Evolutionary conservation across 768 basidiomycete genomes (phyloP), one percentile per base, ranked within the genome.

Genomic region (Lyophyllum decastes): DNA sequence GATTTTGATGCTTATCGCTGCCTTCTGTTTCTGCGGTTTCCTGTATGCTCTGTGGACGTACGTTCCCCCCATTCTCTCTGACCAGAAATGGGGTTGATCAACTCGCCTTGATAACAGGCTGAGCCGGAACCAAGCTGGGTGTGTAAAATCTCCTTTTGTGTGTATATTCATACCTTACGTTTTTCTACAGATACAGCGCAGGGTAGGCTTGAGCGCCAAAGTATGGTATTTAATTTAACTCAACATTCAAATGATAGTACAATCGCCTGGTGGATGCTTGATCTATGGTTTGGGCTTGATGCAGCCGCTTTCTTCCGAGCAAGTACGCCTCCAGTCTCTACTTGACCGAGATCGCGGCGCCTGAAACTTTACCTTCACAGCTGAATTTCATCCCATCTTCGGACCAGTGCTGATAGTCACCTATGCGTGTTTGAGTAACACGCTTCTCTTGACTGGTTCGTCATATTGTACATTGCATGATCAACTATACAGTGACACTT

Each of bases 201-300:
- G 73, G 73, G 73, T 73, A 49, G 51, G 65, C 61, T 10, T 6
- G 27, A 12, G 41, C 49, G 16, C 22, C 26, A n/a, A 38, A 9
- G 10, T 0, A 10, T 25, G 21, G 22, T 30, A 27, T 38, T 14
- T 2, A 8, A 12, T 5, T 25, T 48, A 44, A 21, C 7, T 43
- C 45, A 58, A 40, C 35, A 50, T 46, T 41, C 26, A 12, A 52
- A 47, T 55, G 40, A 45, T 35, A 72, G 72, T 7, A 62, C 64
- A n/a, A 92, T 95, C 53, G 86, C 89, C 0, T 97, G 94, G 94
- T 96, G 94, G 93, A 92, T 97, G 87, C 80, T 95, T 22, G 92
- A 95, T 67, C 71, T 95, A 10, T 93, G 85, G 84, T 98, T 98
- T 66, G 96, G 96, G n/a, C 81, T 98, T 6, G 96, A 98, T 72